Evolutionary conservation across 805 yeast species (phyloP), one percentile per base, ranked within the genome.

Genomic region (Zygosaccharomyces gambellarensis): DNA sequence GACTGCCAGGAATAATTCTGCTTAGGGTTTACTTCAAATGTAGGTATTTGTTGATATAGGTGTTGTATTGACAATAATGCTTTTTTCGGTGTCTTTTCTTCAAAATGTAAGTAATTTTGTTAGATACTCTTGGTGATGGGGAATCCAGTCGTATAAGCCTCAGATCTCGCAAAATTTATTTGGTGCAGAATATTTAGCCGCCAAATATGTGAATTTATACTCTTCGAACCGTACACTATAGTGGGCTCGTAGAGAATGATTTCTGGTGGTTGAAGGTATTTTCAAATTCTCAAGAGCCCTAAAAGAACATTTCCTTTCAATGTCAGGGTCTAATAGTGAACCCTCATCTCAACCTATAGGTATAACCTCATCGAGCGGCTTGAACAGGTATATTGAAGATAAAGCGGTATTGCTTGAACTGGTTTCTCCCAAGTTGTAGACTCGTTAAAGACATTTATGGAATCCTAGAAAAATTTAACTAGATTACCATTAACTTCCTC

Each of bases 271-370:
- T 7, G 19, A 12, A 40, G 27, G 32, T 8, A 25, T 17, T n/a
- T 40, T 27, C 27, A 6, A 25, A 11, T 25, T 12, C 31, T 25
- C 29, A 42, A 42, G 38, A 21, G 19, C 25, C 45, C 45, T 34
- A 28, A 42, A 42, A 14, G 29, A 25, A 11, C 17, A 17, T 34
- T 14, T 30, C 10, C 19, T 17, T 30, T 14, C 14, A 10, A 14
- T 30, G 36, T 11, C 38, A 42, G 45, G 45, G 38, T 30, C 36
- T 30, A 42, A 17, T 25, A 42, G 19, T 9, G 10, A 42, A 42
- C 45, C 45, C 45, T 42, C 45, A 42, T 42, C 36, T 29, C 27
- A 17, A 30, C 11, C 9, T 8, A 31, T 42, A 30, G 45, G 36
- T 42, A 11, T 42, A 30, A 25, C 2, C 30, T 30, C 28, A 30